Evolutionary conservation across 768 basidiomycete genomes (phyloP).

Genomic region (Tylopilus subfusipes): DNA sequence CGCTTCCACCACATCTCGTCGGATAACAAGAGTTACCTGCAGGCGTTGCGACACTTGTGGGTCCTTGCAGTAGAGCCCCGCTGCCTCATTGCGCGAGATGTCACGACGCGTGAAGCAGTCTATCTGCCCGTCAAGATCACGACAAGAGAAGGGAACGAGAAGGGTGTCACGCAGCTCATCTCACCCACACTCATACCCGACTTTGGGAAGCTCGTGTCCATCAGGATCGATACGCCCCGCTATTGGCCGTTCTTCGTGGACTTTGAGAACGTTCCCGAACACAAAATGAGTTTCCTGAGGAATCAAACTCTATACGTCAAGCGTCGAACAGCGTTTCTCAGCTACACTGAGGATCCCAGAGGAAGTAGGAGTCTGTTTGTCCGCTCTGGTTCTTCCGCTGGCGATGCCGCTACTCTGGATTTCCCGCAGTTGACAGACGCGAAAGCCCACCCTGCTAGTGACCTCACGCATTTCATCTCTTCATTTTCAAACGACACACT

Average conservation of each 20-base stretch:
- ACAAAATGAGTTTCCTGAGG: constrained; percentile 65
- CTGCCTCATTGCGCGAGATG: constrained; percentile 88
- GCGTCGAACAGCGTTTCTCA: constrained; percentile 85
- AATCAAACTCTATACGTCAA: constrained; percentile 90
- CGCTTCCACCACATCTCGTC: constrained; percentile 73
- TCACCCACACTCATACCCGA: constrained; percentile 93
- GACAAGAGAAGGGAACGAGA: constrained; percentile 59
- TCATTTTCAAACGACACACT: constrained; percentile 81
- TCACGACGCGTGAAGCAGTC: constrained; percentile 86
- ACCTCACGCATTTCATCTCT: constrained; percentile 80
- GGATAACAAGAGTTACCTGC: constrained; percentile 88
- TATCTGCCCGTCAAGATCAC: constrained; percentile 91
- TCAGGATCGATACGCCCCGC: constrained; percentile 88
- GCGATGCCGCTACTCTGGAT: constrained; percentile 82
- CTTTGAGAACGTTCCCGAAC: constrained; percentile 59
- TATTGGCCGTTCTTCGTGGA: constrained; percentile 95
- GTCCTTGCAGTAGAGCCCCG: constrained; percentile 92
- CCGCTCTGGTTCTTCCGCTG: constrained; percentile 78
- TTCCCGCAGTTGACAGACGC: constrained; percentile 72
- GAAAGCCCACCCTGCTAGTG: constrained; percentile 63
- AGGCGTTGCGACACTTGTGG: constrained; percentile 94
- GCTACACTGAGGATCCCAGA: constrained; percentile 90
- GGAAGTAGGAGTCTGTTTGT: constrained; percentile 91
- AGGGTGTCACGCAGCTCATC: constrained; percentile 74
- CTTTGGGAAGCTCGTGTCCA: constrained; percentile 73